Percentiles rank a stretch among this genome's conserved stretches.
Evolutionary conservation across 192 early-diverging fungal genomes (phyloP).

Genomic region (Backusella circina): DNA sequence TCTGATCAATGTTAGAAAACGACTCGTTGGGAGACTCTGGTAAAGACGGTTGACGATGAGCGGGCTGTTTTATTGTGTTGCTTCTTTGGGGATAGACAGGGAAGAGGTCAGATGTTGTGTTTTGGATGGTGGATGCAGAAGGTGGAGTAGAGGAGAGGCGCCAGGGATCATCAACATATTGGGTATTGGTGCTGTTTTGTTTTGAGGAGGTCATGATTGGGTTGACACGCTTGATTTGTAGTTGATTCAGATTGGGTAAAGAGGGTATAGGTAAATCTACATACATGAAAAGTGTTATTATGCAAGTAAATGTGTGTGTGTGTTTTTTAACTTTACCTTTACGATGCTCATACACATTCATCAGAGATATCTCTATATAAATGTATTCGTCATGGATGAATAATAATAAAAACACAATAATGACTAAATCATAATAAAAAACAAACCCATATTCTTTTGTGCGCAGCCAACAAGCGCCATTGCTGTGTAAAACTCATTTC

Average conservation of each 20-base stretch:
- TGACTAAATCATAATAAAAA: neutral
- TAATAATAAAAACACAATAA: neutral
- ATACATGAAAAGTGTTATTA: too few relatives aligned
- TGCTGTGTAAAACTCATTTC: constrained; percentile 64
- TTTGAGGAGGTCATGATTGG: neutral
- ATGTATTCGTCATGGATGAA: too few relatives aligned
- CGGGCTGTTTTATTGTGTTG: too few relatives aligned
- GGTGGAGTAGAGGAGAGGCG: constrained; percentile 3
- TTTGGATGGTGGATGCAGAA: neutral
- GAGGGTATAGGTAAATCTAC: constrained; percentile 59
- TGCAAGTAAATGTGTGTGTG: too few relatives aligned
- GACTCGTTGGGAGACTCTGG: constrained; percentile 21
- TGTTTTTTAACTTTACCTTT: constrained; percentile 33
- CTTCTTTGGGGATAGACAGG: neutral
- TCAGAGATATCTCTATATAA: constrained; percentile 55
- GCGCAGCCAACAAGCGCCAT: constrained; percentile 65
- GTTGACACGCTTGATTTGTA: constrained; percentile 18
- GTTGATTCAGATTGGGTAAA: constrained; percentile 53
- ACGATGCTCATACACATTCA: constrained; percentile 55
- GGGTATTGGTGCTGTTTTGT: neutral
- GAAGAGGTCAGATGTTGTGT: neutral
- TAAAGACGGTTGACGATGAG: neutral
- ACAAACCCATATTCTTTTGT: constrained; percentile 65
- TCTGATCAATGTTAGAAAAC: constrained; percentile 51
- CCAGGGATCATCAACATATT: constrained; percentile 15